Evolutionary conservation across 169 alveolate species (phyloP), one percentile per base, ranked within the genome.

Genomic region (Cryptosporidium sp.): DNA sequence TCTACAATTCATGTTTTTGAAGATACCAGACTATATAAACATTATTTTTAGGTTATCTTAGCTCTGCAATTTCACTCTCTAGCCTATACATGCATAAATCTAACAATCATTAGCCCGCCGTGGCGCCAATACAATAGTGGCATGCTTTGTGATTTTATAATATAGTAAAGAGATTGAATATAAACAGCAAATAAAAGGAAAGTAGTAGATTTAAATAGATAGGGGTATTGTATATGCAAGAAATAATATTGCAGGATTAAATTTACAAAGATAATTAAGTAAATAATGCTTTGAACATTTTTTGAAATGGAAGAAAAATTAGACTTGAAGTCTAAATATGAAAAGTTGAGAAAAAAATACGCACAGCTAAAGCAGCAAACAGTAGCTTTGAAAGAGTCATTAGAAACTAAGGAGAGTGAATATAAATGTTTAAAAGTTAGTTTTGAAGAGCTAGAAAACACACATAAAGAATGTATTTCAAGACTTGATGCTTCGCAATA

Each of bases 251-350:
- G 3, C 1, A 48, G 2, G 21, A 14, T 14, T 48, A 56, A 2
- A 23, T 6, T 23, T 10, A 3, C 7, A 14, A 37, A 56, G n/a
- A n/a, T 8, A 56, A n/a, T 16, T n/a, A 9, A 26, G n/a, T 56
- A 56, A 56, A 56, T 21, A 23, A 26, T 56, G 26, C 67, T 56
- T 21, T 56, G 53, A 8, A 65, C 31, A 14, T 31, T 29, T 65
- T n/a, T n/a, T 65, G 44, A 65, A 29, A 80, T 80, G 89, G 89
- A 80, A 23, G 89, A 60, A 42, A 60, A 73, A 33, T 21, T 73
- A n/a, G 86, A 73, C 52, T 16, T 73, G 18, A 73, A 80, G 68
- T 80, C 89, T 21, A 80, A 62, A 42, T 80, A 80, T 80, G 89
- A 80, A 45, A 80, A 62, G 53, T 39, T 80, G 18, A 51, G 89